Base-by-base conservation (phyloP, 2,329 filamentous ascomycete genomes). In the Sclerotinia spermophila region DNA sequence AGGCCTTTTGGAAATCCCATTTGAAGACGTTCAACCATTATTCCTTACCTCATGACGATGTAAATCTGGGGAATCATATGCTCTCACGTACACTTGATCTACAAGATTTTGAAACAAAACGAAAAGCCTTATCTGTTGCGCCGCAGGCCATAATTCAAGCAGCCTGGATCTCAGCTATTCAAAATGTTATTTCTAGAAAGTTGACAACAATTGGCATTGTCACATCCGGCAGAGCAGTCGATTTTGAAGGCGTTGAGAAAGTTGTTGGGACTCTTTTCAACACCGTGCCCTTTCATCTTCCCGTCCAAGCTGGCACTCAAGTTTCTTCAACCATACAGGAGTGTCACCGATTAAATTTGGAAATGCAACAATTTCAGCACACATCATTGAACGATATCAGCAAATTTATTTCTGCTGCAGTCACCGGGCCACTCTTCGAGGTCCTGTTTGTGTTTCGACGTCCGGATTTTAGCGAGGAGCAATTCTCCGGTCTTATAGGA, bases 261-360 rank as follows among this genome's bases (percentile, higher is more conserved):
- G 87, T 92, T 0, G 86, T 96, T 56, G 95, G 94, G 0, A 94
- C 95, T 0, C 82, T 97, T 30, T 97, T 97, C 84, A 97, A 97
- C 78, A 97, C 94, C 0, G 82, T 97, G 1, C 93, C 94, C 0
- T 93, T 91, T 78, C 84, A 87, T 69, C 80, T 89, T 45, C 77
- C 81, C 8, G 74, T 86, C 21, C 72, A 80, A 10, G 73, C 79
- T 0, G 77, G 80, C 0, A 82, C 85, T 6, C 87, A 84, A 0
- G 93, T 91, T 88, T 78, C 81, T 0, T 83, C 86, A 0, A 79
- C 93, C 1, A 82, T 93, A 33, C 83, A 81, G 24, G 81, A 83
- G 66, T 92, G 91, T 72, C 93, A 97, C 75, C 81, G 87, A 0
- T 93, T 91, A 78, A 93, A 92, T 77, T 85, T 88, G 1, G 82